Evolutionary conservation across 805 yeast genomes (phyloP), one percentile per base, ranked within the genome.

Genomic region (Torulaspora delbrueckii): DNA sequence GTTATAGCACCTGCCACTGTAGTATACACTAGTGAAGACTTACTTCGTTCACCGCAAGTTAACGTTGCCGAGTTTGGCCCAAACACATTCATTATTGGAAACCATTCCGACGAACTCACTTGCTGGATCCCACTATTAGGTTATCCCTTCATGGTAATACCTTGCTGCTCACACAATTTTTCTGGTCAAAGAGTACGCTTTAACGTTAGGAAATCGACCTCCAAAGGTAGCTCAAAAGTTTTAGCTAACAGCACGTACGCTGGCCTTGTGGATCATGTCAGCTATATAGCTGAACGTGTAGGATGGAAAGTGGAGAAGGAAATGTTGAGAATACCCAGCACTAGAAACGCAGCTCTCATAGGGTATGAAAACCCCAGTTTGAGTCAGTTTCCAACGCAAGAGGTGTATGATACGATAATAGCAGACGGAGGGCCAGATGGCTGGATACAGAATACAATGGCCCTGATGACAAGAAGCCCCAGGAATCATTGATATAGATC

Each of bases 111-210:
- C 63, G 98, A 91, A 61, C 73, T 91, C 46, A 90, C 97, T 0
- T 85, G 96, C 54, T 91, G 98, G 97, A 81, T 91, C 30, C 98
- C 98, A 3, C 68, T 91, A 8, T 67, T 91, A 8, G 89, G 88
- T 0, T 84, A 75, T 51, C 96, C 96, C 5, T 91, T 87, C 62
- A 71, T 91, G 72, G 96, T 88, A 8, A 86, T 91, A 34, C 98
- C 98, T 8, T 91, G 98, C 63, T 91, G 98, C 63, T 89, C 97
- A 0, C 96, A 91, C 65, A 79, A 84, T 2, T 73, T 91, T 35
- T 76, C 82, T 5, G 98, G 98, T 2, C 81, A 79, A 24, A 81
- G 81, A 55, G 71, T 75, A 2, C 73, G 97, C 56, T 90, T 77
- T 57, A 69, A 81, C 12, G 75, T 78, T 1, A 70, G 72, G 44